Conservation (phyloP, 2,329 filamentous ascomycete species). For the Dryadomyces quercivorus region DNA sequence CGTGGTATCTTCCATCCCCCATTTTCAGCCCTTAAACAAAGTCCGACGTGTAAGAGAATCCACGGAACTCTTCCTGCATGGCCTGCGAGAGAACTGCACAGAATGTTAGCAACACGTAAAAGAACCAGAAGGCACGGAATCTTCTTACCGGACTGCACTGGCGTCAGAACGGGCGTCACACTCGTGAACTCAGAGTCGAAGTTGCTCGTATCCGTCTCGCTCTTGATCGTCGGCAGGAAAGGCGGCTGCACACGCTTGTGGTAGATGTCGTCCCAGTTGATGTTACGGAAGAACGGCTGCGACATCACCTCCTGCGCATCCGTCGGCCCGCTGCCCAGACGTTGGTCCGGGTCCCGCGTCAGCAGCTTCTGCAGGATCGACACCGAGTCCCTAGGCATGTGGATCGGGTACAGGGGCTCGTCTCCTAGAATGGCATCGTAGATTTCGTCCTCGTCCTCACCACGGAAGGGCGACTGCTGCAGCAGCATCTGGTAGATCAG, state of each 20-base stretch:
- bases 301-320: constrained; percentile 99
- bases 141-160: constrained; percentile 81
- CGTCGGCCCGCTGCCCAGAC: constrained; percentile 86
- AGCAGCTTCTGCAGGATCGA: constrained; percentile 96
- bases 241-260: constrained; percentile 84
- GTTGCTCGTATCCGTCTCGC: constrained; percentile 95
- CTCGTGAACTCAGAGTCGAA: constrained; percentile 98
- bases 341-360: constrained; percentile 85
- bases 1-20: not conserved
- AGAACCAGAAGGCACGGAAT: too few relatives aligned
- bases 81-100: constrained; percentile 78
- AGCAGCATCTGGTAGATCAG: constrained; percentile 99
- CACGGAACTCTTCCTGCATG: constrained; percentile 99
- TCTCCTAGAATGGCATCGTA: constrained; percentile 97
- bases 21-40: constrained; percentile 46
- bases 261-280: constrained; percentile 98
- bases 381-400: constrained; percentile 96
- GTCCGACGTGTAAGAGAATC: constrained; percentile 94
- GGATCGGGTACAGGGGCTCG: constrained; percentile 93
- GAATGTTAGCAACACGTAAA: not conserved
- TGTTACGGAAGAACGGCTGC: constrained; percentile 93
- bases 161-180: constrained; percentile 91
- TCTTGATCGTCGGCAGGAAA: constrained; percentile 82
- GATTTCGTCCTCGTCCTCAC: constrained; percentile 98
- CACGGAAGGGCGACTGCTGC: constrained; percentile 96